phyloP scores from a whole-genome alignment of 148 eudicot species.

The Amaranthus palmeri region DNA sequence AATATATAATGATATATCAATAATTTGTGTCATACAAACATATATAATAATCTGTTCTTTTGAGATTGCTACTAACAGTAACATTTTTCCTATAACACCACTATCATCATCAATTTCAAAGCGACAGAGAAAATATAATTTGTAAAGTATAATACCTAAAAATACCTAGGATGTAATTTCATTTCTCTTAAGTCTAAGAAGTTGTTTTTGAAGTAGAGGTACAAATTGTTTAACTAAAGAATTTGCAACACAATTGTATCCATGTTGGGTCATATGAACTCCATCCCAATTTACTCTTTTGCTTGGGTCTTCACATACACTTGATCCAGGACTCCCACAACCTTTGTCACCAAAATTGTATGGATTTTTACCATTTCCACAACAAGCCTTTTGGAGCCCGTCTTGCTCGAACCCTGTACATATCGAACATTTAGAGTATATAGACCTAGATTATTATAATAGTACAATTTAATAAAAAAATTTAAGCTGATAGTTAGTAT shows the following conservation, averaged over 20 bases:
- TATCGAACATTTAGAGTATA: too few relatives aligned
- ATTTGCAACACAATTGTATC: constrained; percentile 18
- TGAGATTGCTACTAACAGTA: too few relatives aligned
- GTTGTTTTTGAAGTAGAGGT: constrained; percentile 1
- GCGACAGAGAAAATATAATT: too few relatives aligned
- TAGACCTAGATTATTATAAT: too few relatives aligned
- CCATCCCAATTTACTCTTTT: constrained; percentile 47
- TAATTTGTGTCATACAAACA: too few relatives aligned
- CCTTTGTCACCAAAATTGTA: constrained; percentile 19
- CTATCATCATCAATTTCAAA: too few relatives aligned
- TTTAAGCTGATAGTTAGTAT: too few relatives aligned
- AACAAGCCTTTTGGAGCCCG: constrained; percentile 31
- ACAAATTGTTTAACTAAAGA: constrained; percentile 16
- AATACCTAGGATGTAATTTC: not conserved
- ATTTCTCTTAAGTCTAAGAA: not conserved
- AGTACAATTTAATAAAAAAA: too few relatives aligned
- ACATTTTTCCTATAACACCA: too few relatives aligned
- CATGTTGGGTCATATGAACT: constrained; percentile 41
- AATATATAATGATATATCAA: too few relatives aligned
- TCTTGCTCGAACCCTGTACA: constrained; percentile 26
- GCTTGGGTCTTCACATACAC: constrained; percentile 25
- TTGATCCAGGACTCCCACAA: constrained; percentile 27
- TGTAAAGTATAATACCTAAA: not conserved
- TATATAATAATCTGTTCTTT: too few relatives aligned
- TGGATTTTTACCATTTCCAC: constrained; percentile 27